Base-by-base conservation (phyloP, 805 yeast species). In the Candida taoyuanica region DNA sequence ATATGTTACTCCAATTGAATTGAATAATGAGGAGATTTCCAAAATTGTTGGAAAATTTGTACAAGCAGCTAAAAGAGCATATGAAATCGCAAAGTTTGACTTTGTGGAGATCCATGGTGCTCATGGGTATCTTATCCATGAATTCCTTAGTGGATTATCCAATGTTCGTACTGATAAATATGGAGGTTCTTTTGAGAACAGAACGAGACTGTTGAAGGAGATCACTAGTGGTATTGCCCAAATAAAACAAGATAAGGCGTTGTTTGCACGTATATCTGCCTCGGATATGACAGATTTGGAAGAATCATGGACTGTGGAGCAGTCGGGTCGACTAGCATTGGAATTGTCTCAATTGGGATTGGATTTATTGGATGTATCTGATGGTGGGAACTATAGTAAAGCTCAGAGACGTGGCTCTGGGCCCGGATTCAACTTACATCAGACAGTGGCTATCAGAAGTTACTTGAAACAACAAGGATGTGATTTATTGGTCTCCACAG, bases 171-270 rank as follows among this genome's bases (percentile, higher is more conserved):
- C 72, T 1, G 87, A 81, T 51, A 64, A 70, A 46, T 81, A 78
- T 47, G 86, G 85, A 32, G 85, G 85, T 5, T 60, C 72, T 2
- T 63, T 77, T 37, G 83, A 76, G 50, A 77, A 77, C 58, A 68
- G 85, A 46, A 63, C 64, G 8, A 59, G 78, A 31, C 64, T 79
- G 36, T 46, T 70, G 8, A 46, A 70, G 21, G 81, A 79, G 46
- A 52, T 72, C 15, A 55, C 75, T n/a, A 72, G 67, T 31, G 68
- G 63, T n/a, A 52, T 76, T 27, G 61, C 65, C 43, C 23, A 78
- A 52, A 62, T 81, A 35, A 85, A 80, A 51, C 70, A 67, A 17
- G 60, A 58, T 15, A 60, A 62, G 29, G 76, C 81, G 4, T 39
- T 77, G 9, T 71, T 73, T 18, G 50, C 46, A 8, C 48, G 54